Percentiles rank a stretch among this genome's conserved stretches.
These are phyloP conservation scores for Hypoxylon sp. DNA, from an alignment of 2,329 filamentous ascomycete species.

Conservation along the genomic window DNA sequence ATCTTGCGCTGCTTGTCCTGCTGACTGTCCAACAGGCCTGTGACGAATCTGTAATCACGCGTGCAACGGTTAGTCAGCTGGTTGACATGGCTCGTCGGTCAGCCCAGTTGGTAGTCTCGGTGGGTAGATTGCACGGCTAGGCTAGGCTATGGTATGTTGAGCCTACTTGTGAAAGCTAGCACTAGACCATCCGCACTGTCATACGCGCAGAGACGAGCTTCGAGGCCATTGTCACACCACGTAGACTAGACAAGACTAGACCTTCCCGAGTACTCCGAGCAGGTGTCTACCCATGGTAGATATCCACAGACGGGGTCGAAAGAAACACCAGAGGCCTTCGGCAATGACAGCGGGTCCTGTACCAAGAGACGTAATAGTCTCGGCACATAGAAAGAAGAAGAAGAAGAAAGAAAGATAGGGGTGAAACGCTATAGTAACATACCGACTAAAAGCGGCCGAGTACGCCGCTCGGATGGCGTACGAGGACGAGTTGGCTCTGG, in stretches of 20 bases:
- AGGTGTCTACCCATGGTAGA: neutral
- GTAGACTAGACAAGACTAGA: neutral
- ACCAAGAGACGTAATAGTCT: slow-evolving; percentile 14
- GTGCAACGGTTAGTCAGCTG: slow-evolving; percentile 35
- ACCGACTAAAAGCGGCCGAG: slow-evolving; percentile 80
- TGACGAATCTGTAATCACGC: slow-evolving; percentile 73
- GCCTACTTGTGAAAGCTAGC: too few species aligned
- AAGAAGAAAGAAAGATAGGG: slow-evolving; percentile 14
- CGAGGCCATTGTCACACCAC: neutral
- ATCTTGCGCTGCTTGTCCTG: slow-evolving; percentile 74
- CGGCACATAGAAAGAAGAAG: slow-evolving; percentile 1
- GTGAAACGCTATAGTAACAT: slow-evolving; percentile 50
- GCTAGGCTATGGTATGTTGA: neutral
- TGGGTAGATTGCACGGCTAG: neutral
- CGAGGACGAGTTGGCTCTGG: slow-evolving; percentile 54
- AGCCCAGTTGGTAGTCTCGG: neutral
- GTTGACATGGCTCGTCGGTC: slow-evolving; percentile 5
- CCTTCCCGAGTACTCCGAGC: slow-evolving; percentile 12
- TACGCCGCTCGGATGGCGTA: slow-evolving; percentile 77
- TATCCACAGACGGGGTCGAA: neutral
- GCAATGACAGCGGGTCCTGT: neutral
- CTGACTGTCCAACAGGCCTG: slow-evolving; percentile 80
- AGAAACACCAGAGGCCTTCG: neutral
- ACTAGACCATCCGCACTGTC: neutral
- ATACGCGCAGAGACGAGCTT: slow-evolving; percentile 8